Percentiles rank a stretch among this genome's conserved stretches.
Conservation (phyloP, 2,329 filamentous ascomycete genomes). For the Botrytis fabae region DNA sequence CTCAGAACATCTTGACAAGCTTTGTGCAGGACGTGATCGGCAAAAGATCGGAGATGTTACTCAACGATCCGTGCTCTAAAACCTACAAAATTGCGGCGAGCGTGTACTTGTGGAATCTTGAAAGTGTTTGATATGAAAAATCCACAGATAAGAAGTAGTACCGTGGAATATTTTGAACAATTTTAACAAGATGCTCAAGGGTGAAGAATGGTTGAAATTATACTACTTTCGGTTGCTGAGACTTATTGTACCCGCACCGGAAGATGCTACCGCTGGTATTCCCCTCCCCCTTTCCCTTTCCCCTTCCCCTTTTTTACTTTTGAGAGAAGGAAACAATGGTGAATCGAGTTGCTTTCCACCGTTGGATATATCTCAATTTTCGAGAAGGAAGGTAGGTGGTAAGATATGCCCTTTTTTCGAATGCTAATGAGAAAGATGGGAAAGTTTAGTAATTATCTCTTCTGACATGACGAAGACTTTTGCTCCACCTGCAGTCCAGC, state of each 20-base stretch:
- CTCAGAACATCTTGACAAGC: not conserved
- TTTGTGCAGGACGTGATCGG: not conserved
- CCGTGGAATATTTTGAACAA: not conserved
- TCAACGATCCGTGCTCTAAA: not conserved
- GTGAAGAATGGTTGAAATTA: not conserved
- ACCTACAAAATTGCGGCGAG: not conserved
- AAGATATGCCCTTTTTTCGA: not conserved
- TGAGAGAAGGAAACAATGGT: not conserved
- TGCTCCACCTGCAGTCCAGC: not conserved
- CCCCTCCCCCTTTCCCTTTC: not conserved
- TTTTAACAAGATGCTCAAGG: not conserved
- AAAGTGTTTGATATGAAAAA: not conserved
- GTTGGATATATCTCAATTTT: not conserved
- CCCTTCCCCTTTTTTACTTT: not conserved
- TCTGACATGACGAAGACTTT: not conserved
- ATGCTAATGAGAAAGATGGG: not conserved
- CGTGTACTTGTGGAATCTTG: not conserved
- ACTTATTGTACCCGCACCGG: not conserved
- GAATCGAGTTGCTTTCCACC: not conserved
- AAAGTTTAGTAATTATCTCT: not conserved
- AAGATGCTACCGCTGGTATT: not conserved
- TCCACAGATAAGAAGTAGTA: not conserved
- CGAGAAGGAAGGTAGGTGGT: not conserved
- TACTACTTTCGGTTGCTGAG: not conserved
- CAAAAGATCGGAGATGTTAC: not conserved